Conservation (phyloP, 139 green algal species). For the Eudorina sp. region DNA sequence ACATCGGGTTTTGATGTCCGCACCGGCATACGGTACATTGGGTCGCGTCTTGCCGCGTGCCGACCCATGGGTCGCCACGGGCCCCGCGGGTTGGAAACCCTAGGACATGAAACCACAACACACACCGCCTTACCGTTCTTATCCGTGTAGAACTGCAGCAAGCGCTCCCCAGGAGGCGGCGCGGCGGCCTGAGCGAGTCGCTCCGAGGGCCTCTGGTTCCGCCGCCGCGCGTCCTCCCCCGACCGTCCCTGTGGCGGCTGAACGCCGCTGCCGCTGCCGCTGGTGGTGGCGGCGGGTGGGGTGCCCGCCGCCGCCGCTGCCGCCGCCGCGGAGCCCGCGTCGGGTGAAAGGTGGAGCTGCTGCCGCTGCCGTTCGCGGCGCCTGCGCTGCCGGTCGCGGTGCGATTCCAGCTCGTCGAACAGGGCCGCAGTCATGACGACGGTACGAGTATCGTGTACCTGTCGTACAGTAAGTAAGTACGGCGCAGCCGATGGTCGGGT, state of each 20-base stretch:
- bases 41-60: too few relatives aligned
- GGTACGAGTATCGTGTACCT: neutral
- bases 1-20: too few relatives aligned
- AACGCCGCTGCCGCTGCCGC: neutral
- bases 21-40: too few relatives aligned
- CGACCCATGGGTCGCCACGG: too few relatives aligned
- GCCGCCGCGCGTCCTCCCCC: too few relatives aligned
- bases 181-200: too few relatives aligned
- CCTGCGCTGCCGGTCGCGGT: neutral
- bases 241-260: neutral
- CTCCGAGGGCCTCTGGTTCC: too few relatives aligned
- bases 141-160: neutral
- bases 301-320: neutral
- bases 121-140: too few relatives aligned
- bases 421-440: neutral
- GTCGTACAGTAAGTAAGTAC: too few relatives aligned
- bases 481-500: neutral
- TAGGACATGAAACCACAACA: too few relatives aligned
- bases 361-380: neutral
- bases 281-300: too few relatives aligned
- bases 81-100: too few relatives aligned
- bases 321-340: neutral
- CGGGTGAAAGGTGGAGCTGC: neutral
- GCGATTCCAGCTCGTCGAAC: conserved; percentile 8
- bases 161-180: neutral